Evolutionary conservation across 2,329 filamentous ascomycete genomes (phyloP), one percentile per base, ranked within the genome.

Genomic region (Fusarium humuli): DNA sequence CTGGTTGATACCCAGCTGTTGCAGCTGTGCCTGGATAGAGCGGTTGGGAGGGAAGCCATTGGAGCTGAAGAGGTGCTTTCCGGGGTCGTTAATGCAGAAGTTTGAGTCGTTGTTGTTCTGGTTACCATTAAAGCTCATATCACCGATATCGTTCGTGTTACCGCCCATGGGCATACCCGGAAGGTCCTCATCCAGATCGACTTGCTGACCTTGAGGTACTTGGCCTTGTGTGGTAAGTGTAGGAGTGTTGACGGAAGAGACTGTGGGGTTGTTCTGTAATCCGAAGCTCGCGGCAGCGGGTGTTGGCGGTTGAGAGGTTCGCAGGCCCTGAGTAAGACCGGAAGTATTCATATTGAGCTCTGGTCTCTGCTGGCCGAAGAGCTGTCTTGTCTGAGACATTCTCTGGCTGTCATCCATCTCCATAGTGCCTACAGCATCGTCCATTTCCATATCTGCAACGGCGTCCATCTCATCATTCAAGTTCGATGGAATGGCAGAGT

Each of bases 371-470:
- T 88, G 88, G 46, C 88, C 88, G 71, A 92, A 92, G 69, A 91
- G 83, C 73, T 92, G 90, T 46, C 90, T 87, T 22, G 89, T 88
- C 75, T 92, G 89, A 73, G 92, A 91, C 75, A 92, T 89, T 69
- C 88, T 85, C 53, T 90, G 86, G 72, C 81, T 87, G 68, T 89
- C 86, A 48, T 89, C 86, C 75, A 90, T 82, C 61, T 91, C 89
- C 86, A 91, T 87, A 54, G 85, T 83, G 6, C 88, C 90, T 50
- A 92, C 85, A 10, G 90, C 87, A 74, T 97, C 94, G 76, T 98
- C 95, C 91, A 98, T 92, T 76, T 98, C 95, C 95, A 98, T 98
- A 76, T 97, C 94, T 55, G 94, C 94, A 30, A 97, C 88, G 20
- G 93, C 90, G 76, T 97, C 94, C 84, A 97, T 90, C 65, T 97